Percentiles rank a stretch among this genome's conserved stretches.
These are phyloP conservation scores for Spiromastix sp. DNA, from an alignment of 2,329 filamentous ascomycete species.

Conservation along the genomic window DNA sequence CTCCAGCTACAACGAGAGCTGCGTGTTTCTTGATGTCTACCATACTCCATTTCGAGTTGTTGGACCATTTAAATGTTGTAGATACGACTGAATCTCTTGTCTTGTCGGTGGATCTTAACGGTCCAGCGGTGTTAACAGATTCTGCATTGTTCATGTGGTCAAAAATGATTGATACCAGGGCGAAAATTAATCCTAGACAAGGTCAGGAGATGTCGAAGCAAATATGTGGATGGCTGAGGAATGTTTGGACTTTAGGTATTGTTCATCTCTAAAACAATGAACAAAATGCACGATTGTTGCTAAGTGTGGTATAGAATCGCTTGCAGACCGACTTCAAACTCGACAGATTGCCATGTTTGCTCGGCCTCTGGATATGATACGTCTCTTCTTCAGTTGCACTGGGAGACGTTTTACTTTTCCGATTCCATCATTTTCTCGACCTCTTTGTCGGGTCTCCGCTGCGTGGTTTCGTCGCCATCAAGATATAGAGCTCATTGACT, in stretches of 20 bases:
- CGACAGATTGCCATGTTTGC: slow-evolving; percentile 54
- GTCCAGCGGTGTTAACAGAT: slow-evolving; percentile 69
- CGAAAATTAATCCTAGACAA: slow-evolving; percentile 57
- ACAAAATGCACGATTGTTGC: too few species aligned
- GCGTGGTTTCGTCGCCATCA: slow-evolving; percentile 32
- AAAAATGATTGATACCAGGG: slow-evolving; percentile 55
- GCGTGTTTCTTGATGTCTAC: slow-evolving; percentile 63
- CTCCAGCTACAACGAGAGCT: slow-evolving; percentile 61
- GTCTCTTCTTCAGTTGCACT: slow-evolving; percentile 59
- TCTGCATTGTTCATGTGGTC: slow-evolving; percentile 65
- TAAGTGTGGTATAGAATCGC: too few species aligned
- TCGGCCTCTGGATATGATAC: slow-evolving; percentile 54
- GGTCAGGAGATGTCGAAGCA: slow-evolving; percentile 59
- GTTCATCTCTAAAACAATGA: too few species aligned
- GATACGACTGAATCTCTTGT: slow-evolving; percentile 64
- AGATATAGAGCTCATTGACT: slow-evolving; percentile 35
- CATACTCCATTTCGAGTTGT: slow-evolving; percentile 55
- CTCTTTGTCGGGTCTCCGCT: slow-evolving; percentile 21
- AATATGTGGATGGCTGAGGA: slow-evolving; percentile 70
- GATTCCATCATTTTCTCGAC: slow-evolving; percentile 15
- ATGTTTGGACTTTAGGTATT: slow-evolving; percentile 72
- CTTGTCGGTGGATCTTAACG: slow-evolving; percentile 67
- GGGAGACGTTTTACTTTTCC: slow-evolving; percentile 36
- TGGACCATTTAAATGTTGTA: slow-evolving; percentile 56
- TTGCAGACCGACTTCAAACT: slow-evolving; percentile 56